phyloP scores from a whole-genome alignment of 257 asterid species.

The Plantago ovata region DNA sequence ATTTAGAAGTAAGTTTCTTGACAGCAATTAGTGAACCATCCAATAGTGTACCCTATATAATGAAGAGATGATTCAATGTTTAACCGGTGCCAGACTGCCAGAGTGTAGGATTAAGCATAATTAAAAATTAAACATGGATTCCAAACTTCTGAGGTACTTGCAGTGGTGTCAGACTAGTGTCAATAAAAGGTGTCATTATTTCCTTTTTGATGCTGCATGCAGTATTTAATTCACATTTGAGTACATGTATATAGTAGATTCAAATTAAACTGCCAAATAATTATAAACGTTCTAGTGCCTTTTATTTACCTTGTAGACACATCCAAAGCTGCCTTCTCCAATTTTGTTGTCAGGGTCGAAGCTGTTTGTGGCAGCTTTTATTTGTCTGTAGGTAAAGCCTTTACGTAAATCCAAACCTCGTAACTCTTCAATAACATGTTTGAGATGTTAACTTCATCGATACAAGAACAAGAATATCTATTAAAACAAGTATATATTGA shows the following conservation, averaged over 20 bases:
- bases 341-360: conserved; percentile 50
- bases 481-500: too few relatives aligned
- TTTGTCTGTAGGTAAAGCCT: conserved; percentile 43
- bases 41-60: conserved; percentile 43
- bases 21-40: conserved; percentile 60
- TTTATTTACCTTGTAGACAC: conserved; percentile 49
- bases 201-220: too few relatives aligned
- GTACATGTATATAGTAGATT: too few relatives aligned
- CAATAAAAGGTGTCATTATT: background rate
- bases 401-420: conserved; percentile 39
- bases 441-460: background rate
- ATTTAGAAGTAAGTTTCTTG: conserved; percentile 58
- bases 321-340: conserved; percentile 77
- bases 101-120: too few relatives aligned
- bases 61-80: background rate
- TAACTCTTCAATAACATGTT: conserved; percentile 28
- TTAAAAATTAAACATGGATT: too few relatives aligned
- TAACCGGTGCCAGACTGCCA: too few relatives aligned
- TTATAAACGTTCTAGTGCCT: too few relatives aligned
- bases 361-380: conserved; percentile 42
- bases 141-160: background rate
- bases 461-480: background rate
- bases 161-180: background rate
- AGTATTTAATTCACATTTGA: too few relatives aligned
- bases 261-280: too few relatives aligned